Percentiles rank a stretch among this genome's conserved stretches.
phyloP scores from a whole-genome alignment of 768 basidiomycete species.

The Amanita fuliginea region DNA sequence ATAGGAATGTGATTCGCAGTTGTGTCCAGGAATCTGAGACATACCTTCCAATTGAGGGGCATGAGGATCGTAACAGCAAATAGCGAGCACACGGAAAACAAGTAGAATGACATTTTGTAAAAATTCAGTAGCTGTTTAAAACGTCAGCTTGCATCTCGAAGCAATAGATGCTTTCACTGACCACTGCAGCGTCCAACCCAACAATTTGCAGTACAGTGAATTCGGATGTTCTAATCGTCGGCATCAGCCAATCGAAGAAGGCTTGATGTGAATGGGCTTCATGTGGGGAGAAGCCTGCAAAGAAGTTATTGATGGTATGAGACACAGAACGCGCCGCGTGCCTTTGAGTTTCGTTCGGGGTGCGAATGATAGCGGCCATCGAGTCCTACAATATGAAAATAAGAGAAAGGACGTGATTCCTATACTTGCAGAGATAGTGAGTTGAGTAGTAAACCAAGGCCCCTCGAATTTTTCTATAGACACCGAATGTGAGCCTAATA shows the following conservation, averaged over 20 bases:
- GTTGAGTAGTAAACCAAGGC: constrained; percentile 92
- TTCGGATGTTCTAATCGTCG: constrained; percentile 84
- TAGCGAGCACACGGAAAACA: constrained; percentile 80
- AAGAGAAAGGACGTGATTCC: constrained; percentile 74
- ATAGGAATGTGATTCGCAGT: neutral
- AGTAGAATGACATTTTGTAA: constrained; percentile 88
- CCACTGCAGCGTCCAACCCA: constrained; percentile 93
- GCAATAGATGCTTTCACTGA: constrained; percentile 24
- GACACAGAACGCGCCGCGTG: constrained; percentile 2
- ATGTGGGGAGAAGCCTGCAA: constrained; percentile 80
- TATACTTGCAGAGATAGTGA: constrained; percentile 64
- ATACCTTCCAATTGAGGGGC: constrained; percentile 88
- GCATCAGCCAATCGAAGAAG: constrained; percentile 95
- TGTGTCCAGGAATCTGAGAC: constrained; percentile 12
- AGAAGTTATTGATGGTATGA: constrained; percentile 3
- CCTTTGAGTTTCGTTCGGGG: constrained; percentile 94
- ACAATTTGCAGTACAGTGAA: constrained; percentile 93
- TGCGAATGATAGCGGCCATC: constrained; percentile 86
- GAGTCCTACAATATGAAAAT: constrained; percentile 81
- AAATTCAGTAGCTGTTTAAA: constrained; percentile 73
- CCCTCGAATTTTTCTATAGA: constrained; percentile 85
- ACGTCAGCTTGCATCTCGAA: neutral
- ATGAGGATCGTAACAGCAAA: constrained; percentile 81
- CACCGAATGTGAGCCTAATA: too few species aligned
- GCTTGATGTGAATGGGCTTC: constrained; percentile 81